A percentile compares a stretch with the other conserved stretches of the same genome.
phyloP scores from a whole-genome alignment of 164 flowering plant species.

The Sedum album region DNA sequence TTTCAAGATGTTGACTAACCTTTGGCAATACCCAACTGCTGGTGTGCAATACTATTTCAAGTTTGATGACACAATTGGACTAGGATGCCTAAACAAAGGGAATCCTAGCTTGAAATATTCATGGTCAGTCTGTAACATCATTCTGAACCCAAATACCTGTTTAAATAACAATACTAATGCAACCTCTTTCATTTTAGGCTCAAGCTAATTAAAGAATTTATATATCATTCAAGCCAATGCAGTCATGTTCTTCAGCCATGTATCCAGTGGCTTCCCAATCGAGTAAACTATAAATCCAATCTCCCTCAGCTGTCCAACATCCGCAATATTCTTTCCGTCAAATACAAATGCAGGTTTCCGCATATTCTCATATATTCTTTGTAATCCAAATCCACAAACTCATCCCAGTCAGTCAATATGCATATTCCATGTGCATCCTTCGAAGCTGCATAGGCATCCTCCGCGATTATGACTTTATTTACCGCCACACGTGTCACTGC shows the following conservation, averaged over 20 bases:
- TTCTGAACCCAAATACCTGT: too few relatives aligned
- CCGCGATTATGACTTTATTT: conserved; percentile 36
- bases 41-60: too few relatives aligned
- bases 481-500: conserved; percentile 41
- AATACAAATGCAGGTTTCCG: conserved; percentile 72
- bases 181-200: too few relatives aligned
- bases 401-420: conserved; percentile 78
- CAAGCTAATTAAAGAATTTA: too few relatives aligned
- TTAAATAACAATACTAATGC: too few relatives aligned
- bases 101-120: too few relatives aligned
- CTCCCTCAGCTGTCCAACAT: conserved; percentile 48
- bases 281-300: conserved; percentile 69
- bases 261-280: conserved; percentile 65
- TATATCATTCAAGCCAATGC: neutral
- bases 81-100: too few relatives aligned
- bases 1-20: too few relatives aligned
- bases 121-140: too few relatives aligned
- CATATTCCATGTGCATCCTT: conserved; percentile 61
- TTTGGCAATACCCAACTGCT: too few relatives aligned
- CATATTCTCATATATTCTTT: conserved; percentile 53
- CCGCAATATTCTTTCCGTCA: conserved; percentile 54
- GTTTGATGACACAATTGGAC: too few relatives aligned
- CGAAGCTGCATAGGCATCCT: conserved; percentile 63
- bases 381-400: conserved; percentile 55
- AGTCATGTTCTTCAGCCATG: conserved; percentile 68